Base-by-base conservation (phyloP, 1,139 yeast species). In the Candida sanyaensis region DNA sequence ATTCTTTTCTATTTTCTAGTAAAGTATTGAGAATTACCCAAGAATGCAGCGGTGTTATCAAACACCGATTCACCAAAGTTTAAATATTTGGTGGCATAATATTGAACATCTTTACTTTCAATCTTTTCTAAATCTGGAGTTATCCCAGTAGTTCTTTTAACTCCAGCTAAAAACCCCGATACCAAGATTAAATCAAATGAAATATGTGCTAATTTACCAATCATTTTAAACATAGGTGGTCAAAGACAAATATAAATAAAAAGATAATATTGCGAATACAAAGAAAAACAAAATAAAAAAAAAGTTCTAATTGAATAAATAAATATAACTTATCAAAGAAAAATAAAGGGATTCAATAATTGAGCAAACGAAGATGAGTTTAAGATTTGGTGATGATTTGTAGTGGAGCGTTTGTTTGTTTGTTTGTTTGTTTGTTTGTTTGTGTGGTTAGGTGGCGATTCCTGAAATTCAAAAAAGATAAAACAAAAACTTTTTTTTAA, bases 141-240 rank as follows among this genome's bases (percentile, higher is more conserved):
- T 40, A 92, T 73, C 0, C 98, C 98, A 3, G 97, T 86, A 57
- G 85, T 84, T 64, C 96, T 81, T 68, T 86, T 89, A 44, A 93
- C 83, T 2, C 97, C 98, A 0, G 98, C 96, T 47, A 93, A 73
- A 46, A 91, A 80, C 0, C 96, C 86, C 1, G 97, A 87, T 5
- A 90, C 75, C 40, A 93, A 75, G 1, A 86, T 83, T 41, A 91
- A 75, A 63, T 93, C 98, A 38, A 86, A 69, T 2, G 91, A 78
- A 46, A 78, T 59, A 65, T 93, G 98, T 48, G 85, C 63, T 4
- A 77, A 63, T 74, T 77, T 86, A n/a, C 85, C 83, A 42, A 83
- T 57, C 83, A 47, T 47, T 37, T 31, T 77, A 49, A 42, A 38
- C 47, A 46, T 42, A 13, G 8, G 37, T 2, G 23, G 29, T 21